Evolutionary conservation across 371 early-diverging fungal species (phyloP).

Genomic region (Mucor circinelloides): DNA sequence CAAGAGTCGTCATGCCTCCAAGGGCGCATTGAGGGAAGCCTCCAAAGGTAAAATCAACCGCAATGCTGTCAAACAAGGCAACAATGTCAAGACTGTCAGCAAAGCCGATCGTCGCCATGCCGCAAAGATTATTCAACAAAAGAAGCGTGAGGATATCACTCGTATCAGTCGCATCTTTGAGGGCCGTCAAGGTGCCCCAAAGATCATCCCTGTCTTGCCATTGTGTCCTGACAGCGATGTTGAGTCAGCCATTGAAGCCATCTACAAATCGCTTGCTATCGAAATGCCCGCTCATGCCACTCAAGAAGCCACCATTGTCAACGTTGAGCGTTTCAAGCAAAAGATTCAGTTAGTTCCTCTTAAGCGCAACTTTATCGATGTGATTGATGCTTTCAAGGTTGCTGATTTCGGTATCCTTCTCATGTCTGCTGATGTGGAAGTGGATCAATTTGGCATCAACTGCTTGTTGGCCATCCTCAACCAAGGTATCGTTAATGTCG

Average conservation of each 20-base stretch:
- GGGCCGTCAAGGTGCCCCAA: conserved; percentile 84
- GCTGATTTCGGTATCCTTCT: conserved; percentile 89
- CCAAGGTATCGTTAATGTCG: conserved; percentile 83
- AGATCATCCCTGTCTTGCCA: conserved; percentile 78
- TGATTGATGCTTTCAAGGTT: conserved; percentile 88
- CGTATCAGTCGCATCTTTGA: conserved; percentile 76
- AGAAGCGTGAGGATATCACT: conserved; percentile 76
- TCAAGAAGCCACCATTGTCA: conserved; percentile 25
- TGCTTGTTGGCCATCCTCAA: conserved; percentile 81
- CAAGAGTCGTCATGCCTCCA: conserved; percentile 89
- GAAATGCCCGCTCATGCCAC: conserved; percentile 34
- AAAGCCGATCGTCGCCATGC: conserved; percentile 87
- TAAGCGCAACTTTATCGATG: conserved; percentile 68
- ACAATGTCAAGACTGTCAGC: conserved; percentile 42
- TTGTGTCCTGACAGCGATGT: conserved; percentile 82
- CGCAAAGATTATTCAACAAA: conserved; percentile 78
- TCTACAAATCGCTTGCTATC: conserved; percentile 60
- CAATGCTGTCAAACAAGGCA: conserved; percentile 55
- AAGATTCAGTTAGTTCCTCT: conserved; percentile 75
- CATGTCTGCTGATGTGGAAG: conserved; percentile 89
- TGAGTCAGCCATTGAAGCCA: conserved; percentile 50
- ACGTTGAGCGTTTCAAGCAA: conserved; percentile 83
- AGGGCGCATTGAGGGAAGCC: conserved; percentile 76
- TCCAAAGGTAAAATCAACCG: conserved; percentile 85
- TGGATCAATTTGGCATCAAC: conserved; percentile 89